phyloP scores from a whole-genome alignment of 345 rosid genomes.

The Cardiospermum halicacabum region DNA sequence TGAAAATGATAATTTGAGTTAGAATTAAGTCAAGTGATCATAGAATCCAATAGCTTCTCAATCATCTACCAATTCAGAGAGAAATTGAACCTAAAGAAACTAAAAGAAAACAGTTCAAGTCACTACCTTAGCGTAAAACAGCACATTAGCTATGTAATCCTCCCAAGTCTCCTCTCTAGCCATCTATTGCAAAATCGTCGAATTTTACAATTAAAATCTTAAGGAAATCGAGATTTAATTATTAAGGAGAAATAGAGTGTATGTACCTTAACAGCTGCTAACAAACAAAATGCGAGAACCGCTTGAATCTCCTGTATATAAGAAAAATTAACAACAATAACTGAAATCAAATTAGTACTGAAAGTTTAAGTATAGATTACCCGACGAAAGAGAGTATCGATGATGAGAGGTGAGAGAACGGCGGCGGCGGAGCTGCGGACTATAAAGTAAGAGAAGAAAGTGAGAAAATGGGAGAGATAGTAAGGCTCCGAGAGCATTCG shows the following conservation, averaged over 20 bases:
- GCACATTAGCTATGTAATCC: constrained; percentile 50
- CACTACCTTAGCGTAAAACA: constrained; percentile 69
- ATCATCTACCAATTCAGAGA: background rate
- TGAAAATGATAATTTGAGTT: constrained; percentile 23
- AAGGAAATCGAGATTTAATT: background rate
- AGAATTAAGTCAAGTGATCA: constrained; percentile 15
- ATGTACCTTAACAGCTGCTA: constrained; percentile 55
- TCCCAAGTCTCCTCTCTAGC: constrained; percentile 83
- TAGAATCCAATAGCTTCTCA: background rate
- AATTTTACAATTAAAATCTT: background rate
- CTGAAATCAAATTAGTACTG: background rate
- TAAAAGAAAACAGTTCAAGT: background rate
- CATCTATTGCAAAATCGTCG: constrained; percentile 31
- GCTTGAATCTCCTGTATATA: constrained; percentile 80
- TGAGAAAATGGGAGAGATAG: constrained; percentile 60
- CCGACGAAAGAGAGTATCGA: constrained; percentile 41
- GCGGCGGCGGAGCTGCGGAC: constrained; percentile 50
- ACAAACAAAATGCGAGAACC: constrained; percentile 46
- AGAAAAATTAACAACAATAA: background rate
- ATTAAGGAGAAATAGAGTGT: background rate
- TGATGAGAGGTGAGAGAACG: constrained; percentile 43
- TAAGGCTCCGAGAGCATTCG: constrained; percentile 62
- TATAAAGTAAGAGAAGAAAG: constrained; percentile 69
- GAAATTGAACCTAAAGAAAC: background rate
- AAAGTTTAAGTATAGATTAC: constrained; percentile 15